These are phyloP conservation scores for Plenodomus tracheiphilus DNA, from an alignment of 2,329 filamentous ascomycete species.

Conservation along the genomic window DNA sequence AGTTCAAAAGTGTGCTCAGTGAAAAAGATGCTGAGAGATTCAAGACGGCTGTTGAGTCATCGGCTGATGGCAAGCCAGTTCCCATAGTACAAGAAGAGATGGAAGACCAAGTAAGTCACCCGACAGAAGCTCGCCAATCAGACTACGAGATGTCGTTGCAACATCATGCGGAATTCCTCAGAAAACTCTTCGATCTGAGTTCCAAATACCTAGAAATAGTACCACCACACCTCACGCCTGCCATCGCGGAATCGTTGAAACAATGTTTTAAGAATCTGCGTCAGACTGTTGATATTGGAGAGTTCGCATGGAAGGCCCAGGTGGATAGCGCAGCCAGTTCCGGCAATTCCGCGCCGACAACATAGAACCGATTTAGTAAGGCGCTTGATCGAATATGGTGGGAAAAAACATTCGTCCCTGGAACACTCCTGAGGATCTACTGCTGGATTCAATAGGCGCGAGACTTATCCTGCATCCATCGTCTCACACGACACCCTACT, in stretches of 20 bases:
- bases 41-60: slow-evolving; percentile 1
- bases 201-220: slow-evolving; percentile 1
- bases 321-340: slow-evolving; percentile 1
- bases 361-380: slow-evolving; percentile 1
- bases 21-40: slow-evolving; percentile 2
- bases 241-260: slow-evolving; percentile 1
- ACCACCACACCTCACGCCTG: slow-evolving; percentile 2
- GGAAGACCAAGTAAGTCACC: slow-evolving; percentile 1
- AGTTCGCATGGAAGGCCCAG: slow-evolving; percentile 1
- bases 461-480: slow-evolving; percentile 1
- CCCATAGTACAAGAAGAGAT: slow-evolving; percentile 1
- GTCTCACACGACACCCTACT: slow-evolving; percentile 1
- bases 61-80: slow-evolving; percentile 1
- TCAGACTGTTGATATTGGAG: slow-evolving; percentile 2
- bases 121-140: neutral
- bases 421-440: slow-evolving; percentile 1
- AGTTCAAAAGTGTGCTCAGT: slow-evolving; percentile 2
- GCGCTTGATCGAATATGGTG: slow-evolving; percentile 2
- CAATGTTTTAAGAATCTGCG: slow-evolving; percentile 1
- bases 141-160: slow-evolving; percentile 1
- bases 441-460: slow-evolving; percentile 1
- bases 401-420: neutral
- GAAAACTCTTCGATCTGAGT: slow-evolving; percentile 1
- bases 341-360: slow-evolving; percentile 1
- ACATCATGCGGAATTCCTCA: slow-evolving; percentile 1